Evolutionary conservation across 441 rosid species (phyloP), one percentile per base, ranked within the genome.

Genomic region (Manihot esculenta): DNA sequence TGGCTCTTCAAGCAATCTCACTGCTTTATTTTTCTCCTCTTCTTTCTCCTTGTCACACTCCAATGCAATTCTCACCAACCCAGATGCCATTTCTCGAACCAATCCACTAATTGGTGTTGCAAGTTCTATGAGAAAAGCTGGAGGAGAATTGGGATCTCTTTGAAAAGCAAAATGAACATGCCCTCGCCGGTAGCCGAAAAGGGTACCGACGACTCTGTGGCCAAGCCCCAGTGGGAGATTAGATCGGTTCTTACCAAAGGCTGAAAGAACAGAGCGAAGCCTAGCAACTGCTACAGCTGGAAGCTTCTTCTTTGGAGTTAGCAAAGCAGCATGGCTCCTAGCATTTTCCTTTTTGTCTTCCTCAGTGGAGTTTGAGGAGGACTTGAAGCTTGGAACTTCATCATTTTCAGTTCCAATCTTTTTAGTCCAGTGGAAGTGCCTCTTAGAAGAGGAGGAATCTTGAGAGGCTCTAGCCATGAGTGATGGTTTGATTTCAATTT

Each of bases 141-240:
- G 99, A 3, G 89, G 82, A 0, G 95, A 87, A 64, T 17, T 79
- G 48, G 99, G 85, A 55, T 93, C 95, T 69, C 82, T 93, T 69
- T 95, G 98, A 65, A 95, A 82, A 2, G 97, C 88, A 70, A 95
- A 88, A 81, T 91, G 97, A 62, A 95, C 98, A 68, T 95, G 99
- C 2, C 98, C 99, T 2, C 92, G 82, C 48, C 95, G 86, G 54
- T 80, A 82, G 48, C 99, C 98, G 57, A 95, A 95, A 18, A 95
- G 91, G 48, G 99, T 95, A 15, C 98, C 98, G 0, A 86, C 84
- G 21, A 91, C 95, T 76, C 92, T 76, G 4, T 84, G 75, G 21
- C 98, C 97, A 0, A 84, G 86, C 9, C 87, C 83, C 41, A 74
- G 65, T 23, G 82, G 83, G 1, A 84, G 74, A 51, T 45, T 59